Evolutionary conservation across 2,329 filamentous ascomycete genomes (phyloP), one percentile per base, ranked within the genome.

Genomic region (Bimuria novae-zelandiae): DNA sequence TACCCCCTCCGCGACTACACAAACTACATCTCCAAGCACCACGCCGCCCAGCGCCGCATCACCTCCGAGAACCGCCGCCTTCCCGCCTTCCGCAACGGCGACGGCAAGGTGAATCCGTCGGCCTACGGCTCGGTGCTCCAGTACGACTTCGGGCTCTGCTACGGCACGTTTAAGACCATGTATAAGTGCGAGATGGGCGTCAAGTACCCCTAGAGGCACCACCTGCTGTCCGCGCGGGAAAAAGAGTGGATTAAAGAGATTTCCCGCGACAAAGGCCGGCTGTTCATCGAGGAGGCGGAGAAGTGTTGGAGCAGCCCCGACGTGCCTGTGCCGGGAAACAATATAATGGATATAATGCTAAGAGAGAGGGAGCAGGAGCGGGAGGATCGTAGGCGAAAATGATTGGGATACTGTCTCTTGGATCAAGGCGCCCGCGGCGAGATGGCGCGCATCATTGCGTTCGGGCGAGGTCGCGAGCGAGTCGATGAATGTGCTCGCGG

Each of bases 31-130:
- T 12, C 21, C 19, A 23, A 30, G 6, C 39, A 40, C 35, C 23
- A 29, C n/a, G n/a, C 22, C 21, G 14, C 19, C 2, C n/a, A 30
- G 16, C 45, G 45, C 11, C 16, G n/a, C 23, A 32, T 19, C 23
- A 48, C 45, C 12, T 3, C 14, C 16, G 7, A 22, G 2, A 48
- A 39, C 45, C 12, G 7, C 10, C 22, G 21, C n/a, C 23, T 48
- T 16, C 36, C 45, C 6, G 10, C 8, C 4, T 48, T 48, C 14
- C 14, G 36, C 2, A 48, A 48, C 23, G 47, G 47, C 14, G 47
- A 50, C 30, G 47, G 47, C 17, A 50, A 50, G 36, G 47, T 50
- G 7, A 50, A 50, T 10, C 47, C 47, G 12, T 25, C 47, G 3
- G 36, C 29, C 5, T 50, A 50, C 19, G 47, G 47, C 4, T 41